Percentiles rank a stretch among this genome's conserved stretches.
These are phyloP conservation scores for Trypanosoma vivax DNA, from an alignment of 208 protist species.

Conservation along the genomic window DNA sequence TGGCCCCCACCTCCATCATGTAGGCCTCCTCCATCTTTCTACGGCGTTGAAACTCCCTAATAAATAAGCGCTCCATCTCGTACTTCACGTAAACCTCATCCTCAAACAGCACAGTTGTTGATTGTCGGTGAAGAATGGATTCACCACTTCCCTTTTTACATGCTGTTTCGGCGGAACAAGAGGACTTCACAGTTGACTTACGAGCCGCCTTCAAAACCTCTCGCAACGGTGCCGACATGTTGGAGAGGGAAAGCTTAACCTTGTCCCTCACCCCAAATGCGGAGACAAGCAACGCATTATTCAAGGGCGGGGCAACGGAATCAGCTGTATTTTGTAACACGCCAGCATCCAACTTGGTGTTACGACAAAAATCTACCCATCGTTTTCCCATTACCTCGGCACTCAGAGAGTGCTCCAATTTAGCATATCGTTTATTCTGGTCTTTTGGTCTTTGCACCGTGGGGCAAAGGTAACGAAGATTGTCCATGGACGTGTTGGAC, in stretches of 20 bases:
- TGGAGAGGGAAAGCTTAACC: too few relatives aligned
- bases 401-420: background rate
- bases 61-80: slow-evolving; percentile 40
- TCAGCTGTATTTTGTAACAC: too few relatives aligned
- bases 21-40: slow-evolving; percentile 15
- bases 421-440: background rate
- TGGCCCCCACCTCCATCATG: slow-evolving; percentile 1
- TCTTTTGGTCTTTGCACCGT: background rate
- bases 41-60: slow-evolving; percentile 35
- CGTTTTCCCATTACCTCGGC: background rate
- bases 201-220: too few relatives aligned
- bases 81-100: slow-evolving; percentile 20
- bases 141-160: too few relatives aligned
- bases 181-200: too few relatives aligned
- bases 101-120: background rate
- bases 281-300: too few relatives aligned
- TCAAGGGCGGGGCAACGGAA: too few relatives aligned
- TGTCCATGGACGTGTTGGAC: background rate
- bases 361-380: too few relatives aligned
- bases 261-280: too few relatives aligned
- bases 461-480: slow-evolving; percentile 9
- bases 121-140: background rate
- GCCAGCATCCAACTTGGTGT: too few relatives aligned
- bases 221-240: too few relatives aligned
- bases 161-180: too few relatives aligned